Base-by-base conservation (phyloP, 208 protist genomes). In the Trypanosoma lewisi region DNA sequence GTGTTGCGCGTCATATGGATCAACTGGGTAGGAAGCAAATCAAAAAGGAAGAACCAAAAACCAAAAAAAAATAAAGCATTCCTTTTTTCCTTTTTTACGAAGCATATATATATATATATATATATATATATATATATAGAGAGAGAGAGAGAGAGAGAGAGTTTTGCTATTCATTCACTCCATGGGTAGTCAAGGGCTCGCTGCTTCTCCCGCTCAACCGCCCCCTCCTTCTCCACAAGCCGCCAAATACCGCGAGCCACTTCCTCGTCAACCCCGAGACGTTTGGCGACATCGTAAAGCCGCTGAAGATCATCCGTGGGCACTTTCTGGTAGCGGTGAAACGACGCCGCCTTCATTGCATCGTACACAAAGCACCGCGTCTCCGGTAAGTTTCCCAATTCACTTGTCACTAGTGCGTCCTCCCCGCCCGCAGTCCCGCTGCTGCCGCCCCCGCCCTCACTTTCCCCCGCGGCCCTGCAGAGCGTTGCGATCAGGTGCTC, bases 291-390 rank as follows among this genome's bases (percentile, higher is more conserved):
- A 36, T 16, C 30, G 34, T 81, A 81, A 1, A 85, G 64, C 31
- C 72, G 80, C 23, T 68, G 64, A 36, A 73, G 70, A 14, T 75
- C 61, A 51, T 70, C 68, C 59, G 82, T 67, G 28, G 83, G 59
- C 11, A 78, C 50, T 63, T 90, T 78, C 47, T 59, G 51, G 49
- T 72, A 69, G 50, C 72, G 62, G 65, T 91, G 76, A 56, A 89
- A 94, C 16, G 78, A 67, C 30, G 78, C 73, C 5, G 89, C 89
- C 2, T 71, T 70, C 82, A 92, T 90, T 8, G 85, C 78, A 44
- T 95, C 89, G 55, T 90, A 90, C 42, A 95, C 58, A 63, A 92
- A 95, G 69, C 89, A 95, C 19, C 85, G 85, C 25, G 83, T 75
- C 30, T 84, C 77, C 11, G 79, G 73, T 9, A 76, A 65, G 21